These are phyloP conservation scores for Fusarium vanettenii DNA, from an alignment of 2,329 filamentous ascomycete genomes.

Conservation along the genomic window DNA sequence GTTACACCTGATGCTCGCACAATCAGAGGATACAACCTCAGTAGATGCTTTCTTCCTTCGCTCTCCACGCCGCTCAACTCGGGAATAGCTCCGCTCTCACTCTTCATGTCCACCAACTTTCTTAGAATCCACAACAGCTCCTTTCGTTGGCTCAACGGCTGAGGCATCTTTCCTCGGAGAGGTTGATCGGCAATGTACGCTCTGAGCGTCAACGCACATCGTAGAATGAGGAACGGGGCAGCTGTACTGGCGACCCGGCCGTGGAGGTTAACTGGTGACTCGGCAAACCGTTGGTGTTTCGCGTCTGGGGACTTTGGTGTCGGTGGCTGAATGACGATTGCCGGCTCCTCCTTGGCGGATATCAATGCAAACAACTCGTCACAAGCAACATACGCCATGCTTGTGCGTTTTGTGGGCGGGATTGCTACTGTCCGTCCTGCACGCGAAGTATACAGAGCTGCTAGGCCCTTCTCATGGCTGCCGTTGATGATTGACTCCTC, in stretches of 20 bases:
- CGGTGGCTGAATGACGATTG: slow-evolving; percentile 54
- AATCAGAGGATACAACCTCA: slow-evolving; percentile 83
- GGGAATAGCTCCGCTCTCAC: slow-evolving; percentile 77
- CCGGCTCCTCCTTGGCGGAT: slow-evolving; percentile 54
- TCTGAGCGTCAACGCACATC: slow-evolving; percentile 83
- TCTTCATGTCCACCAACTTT: slow-evolving; percentile 73
- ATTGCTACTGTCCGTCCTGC: slow-evolving; percentile 79
- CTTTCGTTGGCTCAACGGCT: slow-evolving; percentile 82
- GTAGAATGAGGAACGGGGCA: slow-evolving; percentile 84
- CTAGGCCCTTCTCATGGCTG: slow-evolving; percentile 63
- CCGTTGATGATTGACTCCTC: slow-evolving; percentile 67
- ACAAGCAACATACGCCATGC: slow-evolving; percentile 84
- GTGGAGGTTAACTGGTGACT: slow-evolving; percentile 50
- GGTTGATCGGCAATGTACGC: slow-evolving; percentile 93
- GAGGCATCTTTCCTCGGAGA: slow-evolving; percentile 87
- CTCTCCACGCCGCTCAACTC: slow-evolving; percentile 62
- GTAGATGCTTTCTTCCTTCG: slow-evolving; percentile 77
- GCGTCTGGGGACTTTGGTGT: slow-evolving; percentile 55
- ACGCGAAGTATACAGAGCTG: slow-evolving; percentile 70
- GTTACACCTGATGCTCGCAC: slow-evolving; percentile 68
- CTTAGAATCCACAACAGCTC: slow-evolving; percentile 81
- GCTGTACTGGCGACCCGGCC: slow-evolving; percentile 78
- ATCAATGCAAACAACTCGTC: slow-evolving; percentile 82
- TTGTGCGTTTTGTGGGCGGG: slow-evolving; percentile 70
- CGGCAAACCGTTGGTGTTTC: slow-evolving; percentile 33